These are phyloP conservation scores for Litsea cubeba DNA, from an alignment of 164 flowering plant species.

Conservation along the genomic window DNA sequence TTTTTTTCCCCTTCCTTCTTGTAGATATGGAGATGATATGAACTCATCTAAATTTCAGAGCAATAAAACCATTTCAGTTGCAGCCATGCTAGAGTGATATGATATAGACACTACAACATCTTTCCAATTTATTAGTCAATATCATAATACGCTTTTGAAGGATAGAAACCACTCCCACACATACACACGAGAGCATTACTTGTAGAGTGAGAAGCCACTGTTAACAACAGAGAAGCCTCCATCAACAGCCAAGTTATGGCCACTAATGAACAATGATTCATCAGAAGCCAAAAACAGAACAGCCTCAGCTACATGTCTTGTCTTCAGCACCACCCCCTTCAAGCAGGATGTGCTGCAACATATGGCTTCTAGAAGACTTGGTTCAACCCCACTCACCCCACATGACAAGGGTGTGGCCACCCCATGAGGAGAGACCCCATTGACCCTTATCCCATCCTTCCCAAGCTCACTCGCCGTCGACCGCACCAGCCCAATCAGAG, in stretches of 20 bases:
- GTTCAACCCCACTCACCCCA: neutral
- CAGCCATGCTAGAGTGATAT: too few relatives aligned
- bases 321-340: slow-evolving; percentile 58
- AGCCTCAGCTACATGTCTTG: slow-evolving; percentile 59
- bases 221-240: slow-evolving; percentile 46
- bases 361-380: slow-evolving; percentile 6
- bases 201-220: neutral
- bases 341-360: slow-evolving; percentile 10
- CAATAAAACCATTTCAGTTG: too few relatives aligned
- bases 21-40: too few relatives aligned
- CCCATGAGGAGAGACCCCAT: slow-evolving; percentile 18
- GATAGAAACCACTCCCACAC: too few relatives aligned
- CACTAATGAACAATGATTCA: slow-evolving; percentile 61
- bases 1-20: too few relatives aligned
- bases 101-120: too few relatives aligned
- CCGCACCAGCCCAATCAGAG: slow-evolving; percentile 13
- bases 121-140: too few relatives aligned
- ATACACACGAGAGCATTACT: neutral
- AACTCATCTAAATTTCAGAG: too few relatives aligned
- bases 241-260: slow-evolving; percentile 64
- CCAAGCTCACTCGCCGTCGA: slow-evolving; percentile 16
- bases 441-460: slow-evolving; percentile 18
- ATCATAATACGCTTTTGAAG: too few relatives aligned
- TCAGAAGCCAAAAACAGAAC: slow-evolving; percentile 73
- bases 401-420: slow-evolving; percentile 19